Evolutionary conservation across 2,329 filamentous ascomycete species (phyloP).

Genomic region (Penicillium sp.): DNA sequence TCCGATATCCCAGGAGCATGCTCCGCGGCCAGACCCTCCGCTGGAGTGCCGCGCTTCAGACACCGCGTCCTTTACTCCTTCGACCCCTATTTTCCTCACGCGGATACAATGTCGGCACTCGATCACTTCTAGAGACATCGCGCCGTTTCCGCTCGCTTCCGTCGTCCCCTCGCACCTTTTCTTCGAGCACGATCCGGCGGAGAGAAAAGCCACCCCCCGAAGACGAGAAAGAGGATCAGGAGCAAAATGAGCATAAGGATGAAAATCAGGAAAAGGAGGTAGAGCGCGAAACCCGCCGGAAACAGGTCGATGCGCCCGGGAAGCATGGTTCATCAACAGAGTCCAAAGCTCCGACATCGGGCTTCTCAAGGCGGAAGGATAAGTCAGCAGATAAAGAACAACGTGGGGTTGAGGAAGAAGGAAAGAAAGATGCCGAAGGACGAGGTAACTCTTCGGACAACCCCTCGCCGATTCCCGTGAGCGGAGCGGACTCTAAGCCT

Average conservation of each 20-base stretch:
- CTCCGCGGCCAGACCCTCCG: constrained; percentile 67
- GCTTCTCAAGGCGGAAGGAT: constrained; percentile 46
- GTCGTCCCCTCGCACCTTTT: constrained; percentile 46
- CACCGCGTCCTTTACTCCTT: constrained; percentile 47
- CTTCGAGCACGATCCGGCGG: constrained; percentile 53
- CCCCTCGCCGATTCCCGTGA: constrained; percentile 47
- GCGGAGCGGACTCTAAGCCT: constrained; percentile 51
- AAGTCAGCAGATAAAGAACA: constrained; percentile 47
- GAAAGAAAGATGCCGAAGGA: constrained; percentile 49
- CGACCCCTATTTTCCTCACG: constrained; percentile 38
- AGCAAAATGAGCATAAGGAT: constrained; percentile 34
- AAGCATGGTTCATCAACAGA: constrained; percentile 33
- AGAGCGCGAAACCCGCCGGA: constrained; percentile 51
- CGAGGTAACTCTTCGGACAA: constrained; percentile 58
- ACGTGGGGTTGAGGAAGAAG: constrained; percentile 42
- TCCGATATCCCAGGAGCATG: constrained; percentile 54
- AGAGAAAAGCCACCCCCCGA: constrained; percentile 62
- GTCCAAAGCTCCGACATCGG: constrained; percentile 40
- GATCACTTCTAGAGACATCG: constrained; percentile 32
- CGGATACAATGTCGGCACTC: constrained; percentile 37
- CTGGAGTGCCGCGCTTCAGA: constrained; percentile 66
- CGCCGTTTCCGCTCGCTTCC: constrained; percentile 31
- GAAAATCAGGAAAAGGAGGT: constrained; percentile 41
- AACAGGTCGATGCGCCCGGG: constrained; percentile 43
- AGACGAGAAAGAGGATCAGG: constrained; percentile 38